Conservation (phyloP, 371 early-diverging fungal genomes). For the Nosema muscidifuracis region DNA sequence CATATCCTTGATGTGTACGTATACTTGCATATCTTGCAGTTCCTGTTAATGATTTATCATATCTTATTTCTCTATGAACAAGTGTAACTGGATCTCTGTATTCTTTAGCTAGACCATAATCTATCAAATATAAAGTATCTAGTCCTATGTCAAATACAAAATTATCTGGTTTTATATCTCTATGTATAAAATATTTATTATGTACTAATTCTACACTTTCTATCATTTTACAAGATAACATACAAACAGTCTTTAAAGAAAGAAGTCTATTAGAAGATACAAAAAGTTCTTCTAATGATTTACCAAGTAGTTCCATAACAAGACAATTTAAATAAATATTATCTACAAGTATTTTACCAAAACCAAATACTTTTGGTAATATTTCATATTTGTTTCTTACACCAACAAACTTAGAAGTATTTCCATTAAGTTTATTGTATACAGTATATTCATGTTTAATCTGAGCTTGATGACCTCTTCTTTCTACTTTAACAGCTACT, state of each 20-base stretch:
- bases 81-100: constrained; percentile 89
- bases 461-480: constrained; percentile 57
- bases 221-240: constrained; percentile 94
- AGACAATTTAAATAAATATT: constrained; percentile 63
- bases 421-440: constrained; percentile 63
- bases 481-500: constrained; percentile 69
- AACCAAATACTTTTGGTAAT: constrained; percentile 60
- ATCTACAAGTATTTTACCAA: constrained; percentile 61
- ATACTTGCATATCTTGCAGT: constrained; percentile 97
- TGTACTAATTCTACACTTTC: constrained; percentile 92
- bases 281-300: constrained; percentile 92
- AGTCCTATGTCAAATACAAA: constrained; percentile 89
- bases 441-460: constrained; percentile 66
- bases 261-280: constrained; percentile 91
- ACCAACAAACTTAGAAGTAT: constrained; percentile 6
- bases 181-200: constrained; percentile 84
- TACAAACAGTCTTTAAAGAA: constrained; percentile 86
- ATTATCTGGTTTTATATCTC: constrained; percentile 99
- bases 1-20: constrained; percentile 92
- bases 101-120: constrained; percentile 96
- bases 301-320: constrained; percentile 96
- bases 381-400: background rate
- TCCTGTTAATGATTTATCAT: constrained; percentile 94
- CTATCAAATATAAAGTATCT: constrained; percentile 92
- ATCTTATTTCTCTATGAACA: constrained; percentile 88